A percentile compares a stretch with the other conserved stretches of the same genome.
Conservation (phyloP, 352 stramenopile species). For the Globisporangium lucens region DNA sequence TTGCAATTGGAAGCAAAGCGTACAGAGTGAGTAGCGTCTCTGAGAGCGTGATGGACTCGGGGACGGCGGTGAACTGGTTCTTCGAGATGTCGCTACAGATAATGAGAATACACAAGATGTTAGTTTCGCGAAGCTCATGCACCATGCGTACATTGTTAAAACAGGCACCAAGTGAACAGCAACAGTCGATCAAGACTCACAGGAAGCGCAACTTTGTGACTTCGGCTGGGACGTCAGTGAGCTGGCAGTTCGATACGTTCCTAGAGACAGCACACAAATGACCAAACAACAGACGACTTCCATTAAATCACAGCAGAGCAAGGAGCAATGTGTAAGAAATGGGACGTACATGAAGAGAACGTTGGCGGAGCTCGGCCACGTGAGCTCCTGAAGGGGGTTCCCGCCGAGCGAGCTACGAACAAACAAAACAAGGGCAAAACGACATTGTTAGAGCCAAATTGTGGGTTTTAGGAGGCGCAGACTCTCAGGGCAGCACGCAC, state of each 20-base stretch:
- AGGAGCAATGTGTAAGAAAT: neutral
- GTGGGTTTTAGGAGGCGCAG: neutral
- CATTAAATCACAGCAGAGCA: neutral
- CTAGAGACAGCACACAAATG: neutral
- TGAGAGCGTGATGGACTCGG: conserved; percentile 3
- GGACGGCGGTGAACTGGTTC: conserved; percentile 5
- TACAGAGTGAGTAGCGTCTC: conserved; percentile 12
- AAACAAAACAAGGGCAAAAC: neutral
- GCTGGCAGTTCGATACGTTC: conserved; percentile 10
- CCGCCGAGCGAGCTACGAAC: neutral
- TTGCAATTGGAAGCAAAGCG: neutral
- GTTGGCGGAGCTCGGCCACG: conserved; percentile 6
- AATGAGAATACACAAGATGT: neutral
- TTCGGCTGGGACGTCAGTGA: neutral
- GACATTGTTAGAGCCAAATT: neutral
- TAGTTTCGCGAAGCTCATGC: neutral
- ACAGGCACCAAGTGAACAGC: too few species aligned
- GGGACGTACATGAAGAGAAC: conserved; percentile 10
- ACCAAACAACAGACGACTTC: neutral
- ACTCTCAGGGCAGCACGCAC: neutral
- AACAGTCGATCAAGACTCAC: neutral
- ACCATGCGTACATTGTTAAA: neutral
- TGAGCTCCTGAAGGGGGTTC: conserved; percentile 1
- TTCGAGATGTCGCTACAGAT: conserved; percentile 10
- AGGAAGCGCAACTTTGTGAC: neutral